phyloP scores from a whole-genome alignment of 2,329 filamentous ascomycete species.

The Fusarium tricinctum region DNA sequence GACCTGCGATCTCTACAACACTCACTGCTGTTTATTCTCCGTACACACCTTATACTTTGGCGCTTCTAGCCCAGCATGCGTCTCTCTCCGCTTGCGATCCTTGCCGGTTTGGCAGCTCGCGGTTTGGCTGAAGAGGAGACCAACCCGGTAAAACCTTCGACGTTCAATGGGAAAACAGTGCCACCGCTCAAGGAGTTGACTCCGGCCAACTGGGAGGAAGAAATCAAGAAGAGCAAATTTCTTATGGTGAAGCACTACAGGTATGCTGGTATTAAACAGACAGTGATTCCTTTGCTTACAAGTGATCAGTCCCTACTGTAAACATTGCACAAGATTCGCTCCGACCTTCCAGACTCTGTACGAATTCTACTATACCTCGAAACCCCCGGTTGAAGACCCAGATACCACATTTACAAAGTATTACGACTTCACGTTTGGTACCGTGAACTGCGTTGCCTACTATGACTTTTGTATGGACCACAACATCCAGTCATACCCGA shows the following conservation, averaged over 20 bases:
- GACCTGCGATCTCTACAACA: conserved; percentile 1
- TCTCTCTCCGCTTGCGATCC: conserved; percentile 59
- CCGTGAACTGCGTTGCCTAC: conserved; percentile 87
- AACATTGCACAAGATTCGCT: conserved; percentile 83
- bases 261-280: conserved; percentile 57
- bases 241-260: conserved; percentile 76
- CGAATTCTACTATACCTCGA: conserved; percentile 93
- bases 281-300: conserved; percentile 35
- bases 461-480: conserved; percentile 81
- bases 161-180: conserved; percentile 76
- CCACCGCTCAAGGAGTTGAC: conserved; percentile 74
- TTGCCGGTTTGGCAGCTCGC: conserved; percentile 59
- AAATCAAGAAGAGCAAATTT: conserved; percentile 67
- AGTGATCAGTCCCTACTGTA: conserved; percentile 67
- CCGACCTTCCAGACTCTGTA: conserved; percentile 93
- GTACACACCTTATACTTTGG: conserved; percentile 15
- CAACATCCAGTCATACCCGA: conserved; percentile 79
- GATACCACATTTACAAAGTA: conserved; percentile 78
- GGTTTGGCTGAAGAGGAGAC: conserved; percentile 54
- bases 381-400: conserved; percentile 72
- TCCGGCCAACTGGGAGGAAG: conserved; percentile 68
- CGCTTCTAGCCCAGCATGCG: conserved; percentile 50
- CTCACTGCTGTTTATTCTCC: not conserved
- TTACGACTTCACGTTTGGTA: conserved; percentile 91
- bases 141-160: conserved; percentile 60